Evolutionary conservation across 2,329 filamentous ascomycete genomes (phyloP).

Genomic region (Fusarium vanettenii): DNA sequence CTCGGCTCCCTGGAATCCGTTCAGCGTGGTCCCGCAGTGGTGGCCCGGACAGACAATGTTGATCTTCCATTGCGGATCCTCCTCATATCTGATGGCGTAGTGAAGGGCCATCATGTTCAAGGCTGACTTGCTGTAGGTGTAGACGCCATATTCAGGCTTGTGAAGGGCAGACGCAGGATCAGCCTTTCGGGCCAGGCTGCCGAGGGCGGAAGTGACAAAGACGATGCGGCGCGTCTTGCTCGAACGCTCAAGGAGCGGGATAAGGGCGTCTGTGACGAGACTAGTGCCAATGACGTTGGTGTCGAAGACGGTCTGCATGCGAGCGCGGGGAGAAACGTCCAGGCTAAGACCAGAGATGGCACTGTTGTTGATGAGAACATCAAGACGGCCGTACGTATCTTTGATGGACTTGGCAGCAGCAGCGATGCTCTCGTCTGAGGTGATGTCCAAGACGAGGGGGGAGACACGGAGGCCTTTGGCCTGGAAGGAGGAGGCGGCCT

Average conservation of each 20-base stretch:
- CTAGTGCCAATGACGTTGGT: conserved; percentile 31
- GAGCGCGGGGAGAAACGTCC: conserved; percentile 4
- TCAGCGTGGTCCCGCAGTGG: conserved; percentile 13
- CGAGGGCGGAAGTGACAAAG: conserved; percentile 31
- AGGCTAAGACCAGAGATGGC: conserved; percentile 18
- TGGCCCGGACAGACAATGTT: conserved; percentile 23
- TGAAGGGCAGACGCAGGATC: neutral
- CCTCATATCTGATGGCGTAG: conserved; percentile 20
- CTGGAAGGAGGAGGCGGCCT: conserved; percentile 19
- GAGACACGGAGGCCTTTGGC: conserved; percentile 10
- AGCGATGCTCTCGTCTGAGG: conserved; percentile 25
- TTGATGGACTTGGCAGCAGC: conserved; percentile 1
- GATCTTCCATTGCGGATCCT: conserved; percentile 17
- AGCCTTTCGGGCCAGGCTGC: conserved; percentile 26
- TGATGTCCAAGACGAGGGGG: conserved; percentile 27
- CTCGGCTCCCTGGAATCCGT: conserved; percentile 13
- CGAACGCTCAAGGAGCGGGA: conserved; percentile 23
- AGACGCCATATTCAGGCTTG: conserved; percentile 7
- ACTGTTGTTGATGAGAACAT: conserved; percentile 33
- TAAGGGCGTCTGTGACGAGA: conserved; percentile 27
- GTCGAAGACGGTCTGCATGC: conserved; percentile 27
- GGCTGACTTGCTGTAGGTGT: conserved; percentile 30
- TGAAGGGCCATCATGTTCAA: conserved; percentile 35
- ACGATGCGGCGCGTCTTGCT: conserved; percentile 13
- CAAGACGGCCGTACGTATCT: conserved; percentile 18